Base-by-base conservation (phyloP, 768 basidiomycete genomes). In the Leccinum boreale region DNA sequence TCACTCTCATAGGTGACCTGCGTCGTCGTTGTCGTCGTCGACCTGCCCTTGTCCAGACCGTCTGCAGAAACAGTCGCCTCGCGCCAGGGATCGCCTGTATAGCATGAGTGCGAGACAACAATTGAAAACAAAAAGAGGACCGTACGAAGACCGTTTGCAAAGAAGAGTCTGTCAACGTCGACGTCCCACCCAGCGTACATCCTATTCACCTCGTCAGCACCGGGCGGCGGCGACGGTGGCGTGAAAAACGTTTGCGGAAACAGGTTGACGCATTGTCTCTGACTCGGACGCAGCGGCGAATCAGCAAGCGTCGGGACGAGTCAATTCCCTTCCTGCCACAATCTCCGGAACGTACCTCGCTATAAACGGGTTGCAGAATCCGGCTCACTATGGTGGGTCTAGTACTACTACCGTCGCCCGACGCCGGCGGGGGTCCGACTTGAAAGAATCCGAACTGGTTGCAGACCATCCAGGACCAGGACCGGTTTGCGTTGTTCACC, bases 391-490 rank as follows among this genome's bases (percentile, higher is more conserved):
- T 45, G 42, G 42, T 19, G 42, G 19, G 8, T 28, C 10, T 19
- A 28, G 28, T 8, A 4, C 1, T 42, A 42, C 19, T n/a, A n/a
- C n/a, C 12, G 33, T 14, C 31, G 15, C 14, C 36, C 17, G 31
- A 12, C 31, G 36, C 15, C 35, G 35, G 1, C 6, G 79, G 79
- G 5, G 78, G 77, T 33, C 77, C 72, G 4, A 70, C 74, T 58
- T 72, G 73, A 59, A 67, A 74, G 58, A 60, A 87, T 26, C 89
- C 88, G 2, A 90, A 79, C 73, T 90, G 80, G 63, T 86, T 88
- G 65, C 89, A 90, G 5, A 86, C 81, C 65, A 87, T 83, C 89
- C 89, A 90, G 57, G 74, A 70, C 87, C 88, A 91, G 3, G 88
- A 87, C 28, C 89, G 79, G 4, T 60, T 62, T 0, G 75, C 59